Evolutionary conservation across 108 stramenopile genomes (phyloP), one percentile per base, ranked within the genome.

Genomic region (Cyclotella choctawhatcheeana): DNA sequence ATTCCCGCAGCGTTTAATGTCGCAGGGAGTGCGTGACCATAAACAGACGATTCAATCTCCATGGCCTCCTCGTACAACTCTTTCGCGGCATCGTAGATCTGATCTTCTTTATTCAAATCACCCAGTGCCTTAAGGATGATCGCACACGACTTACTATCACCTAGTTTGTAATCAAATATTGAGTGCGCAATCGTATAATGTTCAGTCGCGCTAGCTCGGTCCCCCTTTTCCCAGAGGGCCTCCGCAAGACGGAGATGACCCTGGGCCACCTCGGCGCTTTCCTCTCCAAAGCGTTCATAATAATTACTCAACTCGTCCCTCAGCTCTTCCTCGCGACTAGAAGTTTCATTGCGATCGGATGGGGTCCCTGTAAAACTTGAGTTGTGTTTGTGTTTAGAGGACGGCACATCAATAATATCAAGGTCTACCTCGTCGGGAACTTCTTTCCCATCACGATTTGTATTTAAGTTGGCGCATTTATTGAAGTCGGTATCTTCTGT

Each of bases 1-100:
- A 77, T 71, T 0, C 89, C 89, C 17, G 79, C 76, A 26, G 79
- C 76, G 58, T 90, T 90, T 27, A 90, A 76, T 13, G 85, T 85
- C 35, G 79, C 85, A 7, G 89, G 85, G 26, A 70, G 82, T 67
- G 68, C 78, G 34, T 90, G 75, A 1, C 87, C 89, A 76, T 75
- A 77, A 0, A 79, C 56, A n/a, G 69, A 44, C 32, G 71, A 27
- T 58, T 85, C 76, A 18, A 86, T 69, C 27, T 71, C 67, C 13
- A 80, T 84, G 1, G 82, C 85, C 54, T 90, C 89, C 5, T 27
- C 31, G 51, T 88, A 86, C 53, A 81, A 85, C 58, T 80, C 71
- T 13, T 85, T 71, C 5, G 87, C 81, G 10, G 85, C 76, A 61
- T 80, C 77, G 37, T 77, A 80, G 30, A 83, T 72, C 20, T 67